Conservation (phyloP, 2,329 filamentous ascomycete genomes). For the Ophiognomonia clavigignenti-juglandacearum region DNA sequence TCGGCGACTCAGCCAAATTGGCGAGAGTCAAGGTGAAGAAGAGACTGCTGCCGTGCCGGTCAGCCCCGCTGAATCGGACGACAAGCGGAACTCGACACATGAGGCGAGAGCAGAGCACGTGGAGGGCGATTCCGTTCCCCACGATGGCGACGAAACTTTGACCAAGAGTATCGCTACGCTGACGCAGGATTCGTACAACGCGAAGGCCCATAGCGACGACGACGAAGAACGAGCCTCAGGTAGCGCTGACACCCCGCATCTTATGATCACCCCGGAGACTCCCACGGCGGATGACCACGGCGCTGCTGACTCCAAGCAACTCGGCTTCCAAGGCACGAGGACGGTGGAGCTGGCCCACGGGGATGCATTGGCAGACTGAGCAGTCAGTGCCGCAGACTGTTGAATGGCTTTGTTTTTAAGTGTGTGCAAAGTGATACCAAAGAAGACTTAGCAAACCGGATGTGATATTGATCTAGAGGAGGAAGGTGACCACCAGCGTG, state of each 20-base stretch:
- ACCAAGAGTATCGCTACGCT: conserved; percentile 17
- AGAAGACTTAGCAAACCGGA: background rate
- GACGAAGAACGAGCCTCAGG: conserved; percentile 12
- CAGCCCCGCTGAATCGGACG: conserved; percentile 16
- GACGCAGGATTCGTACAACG: conserved; percentile 8
- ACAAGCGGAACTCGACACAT: conserved; percentile 15
- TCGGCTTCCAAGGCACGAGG: conserved; percentile 32
- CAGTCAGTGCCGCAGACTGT: no score
- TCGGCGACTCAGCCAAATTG: conserved; percentile 25
- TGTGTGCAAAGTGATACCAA: conserved; percentile 14
- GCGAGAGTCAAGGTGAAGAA: conserved; percentile 11
- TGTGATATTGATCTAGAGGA: no score
- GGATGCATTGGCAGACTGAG: conserved; percentile 33
- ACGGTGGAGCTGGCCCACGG: conserved; percentile 28
- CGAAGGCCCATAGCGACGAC: conserved; percentile 22
- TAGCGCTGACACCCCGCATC: conserved; percentile 31
- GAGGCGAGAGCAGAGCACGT: conserved; percentile 35
- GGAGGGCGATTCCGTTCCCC: conserved; percentile 22
- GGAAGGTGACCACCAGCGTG: no score
- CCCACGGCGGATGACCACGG: conserved; percentile 31
- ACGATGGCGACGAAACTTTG: conserved; percentile 13
- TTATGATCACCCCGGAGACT: conserved; percentile 47
- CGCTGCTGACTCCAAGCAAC: conserved; percentile 37
- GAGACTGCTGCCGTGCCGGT: conserved; percentile 3
- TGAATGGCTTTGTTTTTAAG: background rate